Conservation (phyloP, 2,329 filamentous ascomycete genomes). For the Pezicula neosporulosa region DNA sequence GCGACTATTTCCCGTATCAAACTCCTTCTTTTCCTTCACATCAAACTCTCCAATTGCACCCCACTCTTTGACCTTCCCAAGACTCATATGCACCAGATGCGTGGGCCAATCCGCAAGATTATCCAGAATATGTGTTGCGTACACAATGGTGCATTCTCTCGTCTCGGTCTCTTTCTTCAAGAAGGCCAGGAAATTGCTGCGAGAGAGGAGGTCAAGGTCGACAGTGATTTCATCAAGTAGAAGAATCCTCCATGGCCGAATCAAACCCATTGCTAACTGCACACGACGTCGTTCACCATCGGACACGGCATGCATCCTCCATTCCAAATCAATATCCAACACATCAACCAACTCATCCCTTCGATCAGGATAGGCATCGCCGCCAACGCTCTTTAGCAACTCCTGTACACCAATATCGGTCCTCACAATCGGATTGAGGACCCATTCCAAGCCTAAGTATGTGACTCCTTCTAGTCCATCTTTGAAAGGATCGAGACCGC, state of each 20-base stretch:
- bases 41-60: constrained; percentile 69
- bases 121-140: constrained; percentile 95
- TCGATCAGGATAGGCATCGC: constrained; percentile 75
- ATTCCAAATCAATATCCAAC: constrained; percentile 85
- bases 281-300: constrained; percentile 91
- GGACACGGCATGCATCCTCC: constrained; percentile 94
- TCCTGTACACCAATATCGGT: constrained; percentile 91
- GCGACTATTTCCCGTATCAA: constrained; percentile 67
- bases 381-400: constrained; percentile 80
- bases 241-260: constrained; percentile 87
- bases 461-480: constrained; percentile 88
- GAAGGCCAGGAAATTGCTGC: constrained; percentile 82
- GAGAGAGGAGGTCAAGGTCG: constrained; percentile 83
- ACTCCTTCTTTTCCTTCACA: constrained; percentile 30
- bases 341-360: constrained; percentile 84
- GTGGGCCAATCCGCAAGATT: constrained; percentile 94
- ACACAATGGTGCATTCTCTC: constrained; percentile 86
- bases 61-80: constrained; percentile 85
- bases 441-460: constrained; percentile 97
- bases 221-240: constrained; percentile 97
- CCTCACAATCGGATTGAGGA: constrained; percentile 92
- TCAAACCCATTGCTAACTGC: constrained; percentile 91
- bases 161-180: constrained; percentile 81
- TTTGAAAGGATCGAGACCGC: constrained; percentile 87
- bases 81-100: constrained; percentile 92